These are phyloP conservation scores for Aristolochia californica DNA, from an alignment of 164 flowering plant species.

Conservation along the genomic window DNA sequence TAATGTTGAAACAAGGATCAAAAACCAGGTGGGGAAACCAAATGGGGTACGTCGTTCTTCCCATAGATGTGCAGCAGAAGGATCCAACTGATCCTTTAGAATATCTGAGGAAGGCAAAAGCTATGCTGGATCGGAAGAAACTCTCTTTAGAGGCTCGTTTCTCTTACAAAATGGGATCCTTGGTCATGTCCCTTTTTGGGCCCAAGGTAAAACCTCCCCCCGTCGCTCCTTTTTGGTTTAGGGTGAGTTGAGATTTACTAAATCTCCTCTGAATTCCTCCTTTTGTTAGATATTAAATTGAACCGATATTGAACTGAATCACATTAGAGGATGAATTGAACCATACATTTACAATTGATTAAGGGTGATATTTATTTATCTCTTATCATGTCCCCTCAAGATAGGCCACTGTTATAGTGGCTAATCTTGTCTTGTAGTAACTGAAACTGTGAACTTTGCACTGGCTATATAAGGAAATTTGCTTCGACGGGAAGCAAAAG, in stretches of 20 bases:
- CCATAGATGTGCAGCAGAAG: constrained; percentile 36
- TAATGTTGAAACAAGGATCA: constrained; percentile 31
- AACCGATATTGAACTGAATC: too few species aligned
- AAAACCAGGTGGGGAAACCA: constrained; percentile 56
- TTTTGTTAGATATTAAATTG: neutral
- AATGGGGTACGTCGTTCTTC: constrained; percentile 55
- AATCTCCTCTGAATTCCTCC: neutral
- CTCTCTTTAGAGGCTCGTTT: constrained; percentile 53
- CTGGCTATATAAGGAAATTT: too few species aligned
- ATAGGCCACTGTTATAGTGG: too few species aligned
- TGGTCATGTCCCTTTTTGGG: constrained; percentile 44
- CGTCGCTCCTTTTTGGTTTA: too few species aligned
- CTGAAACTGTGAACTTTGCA: too few species aligned
- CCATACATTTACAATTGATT: too few species aligned
- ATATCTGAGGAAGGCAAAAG: constrained; percentile 43
- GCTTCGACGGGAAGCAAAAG: too few species aligned
- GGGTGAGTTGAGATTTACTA: neutral
- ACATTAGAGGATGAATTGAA: too few species aligned
- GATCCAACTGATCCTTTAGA: constrained; percentile 33
- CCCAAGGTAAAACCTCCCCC: constrained; percentile 38
- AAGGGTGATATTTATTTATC: too few species aligned
- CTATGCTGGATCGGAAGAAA: constrained; percentile 56
- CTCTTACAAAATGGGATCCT: constrained; percentile 33
- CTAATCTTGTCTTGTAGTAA: too few species aligned
- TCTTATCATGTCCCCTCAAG: too few species aligned